Base-by-base conservation (phyloP, 2,329 filamentous ascomycete species). In the Cladophialophora yegresii region DNA sequence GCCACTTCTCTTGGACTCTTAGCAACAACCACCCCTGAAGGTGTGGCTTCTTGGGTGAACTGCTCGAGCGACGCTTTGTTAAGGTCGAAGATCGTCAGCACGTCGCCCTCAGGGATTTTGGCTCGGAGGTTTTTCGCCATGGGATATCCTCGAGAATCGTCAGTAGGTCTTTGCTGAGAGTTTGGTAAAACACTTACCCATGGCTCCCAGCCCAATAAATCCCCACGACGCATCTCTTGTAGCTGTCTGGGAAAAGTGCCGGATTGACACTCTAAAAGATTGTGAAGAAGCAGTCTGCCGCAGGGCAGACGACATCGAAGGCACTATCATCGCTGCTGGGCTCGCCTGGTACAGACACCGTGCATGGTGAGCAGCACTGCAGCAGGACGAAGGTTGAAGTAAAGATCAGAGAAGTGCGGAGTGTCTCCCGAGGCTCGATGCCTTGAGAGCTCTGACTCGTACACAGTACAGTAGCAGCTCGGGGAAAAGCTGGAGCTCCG, bases 71-170 rank as follows among this genome's bases (percentile, higher is more conserved):
- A 80, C 43, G 81, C 78, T 20, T 80, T 75, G 72, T 90, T 90
- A 67, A 89, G 81, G 73, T 91, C 89, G 72, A 86, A 85, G 33
- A 91, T 77, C 64, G 86, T 80, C 54, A 91, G 75, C 0, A 80
- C 85, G 73, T 91, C 89, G 9, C 82, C 80, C 23, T 80, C 77
- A 3, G 87, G 84, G 32, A 90, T 82, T 74, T 89, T 90, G 43
- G 84, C 81, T 70, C 87, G 83, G 4, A 91, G 80, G 71, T 90
- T 91, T 74, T 82, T 84, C 40, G 89, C 89, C 89, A 91, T 91
- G 54, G 87, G 85, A 69, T 87, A 90, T 54, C 89, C 88, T 61
- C 89, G 66, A 22, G 58, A 16, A 43, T 26, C 54, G 61, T 70
- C 63, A 64, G 62, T 47, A 47, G 58, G 28, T 26, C 28, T 53